Evolutionary conservation across 2,329 filamentous ascomycete genomes (phyloP).

Genomic region (Volutella citrinella): DNA sequence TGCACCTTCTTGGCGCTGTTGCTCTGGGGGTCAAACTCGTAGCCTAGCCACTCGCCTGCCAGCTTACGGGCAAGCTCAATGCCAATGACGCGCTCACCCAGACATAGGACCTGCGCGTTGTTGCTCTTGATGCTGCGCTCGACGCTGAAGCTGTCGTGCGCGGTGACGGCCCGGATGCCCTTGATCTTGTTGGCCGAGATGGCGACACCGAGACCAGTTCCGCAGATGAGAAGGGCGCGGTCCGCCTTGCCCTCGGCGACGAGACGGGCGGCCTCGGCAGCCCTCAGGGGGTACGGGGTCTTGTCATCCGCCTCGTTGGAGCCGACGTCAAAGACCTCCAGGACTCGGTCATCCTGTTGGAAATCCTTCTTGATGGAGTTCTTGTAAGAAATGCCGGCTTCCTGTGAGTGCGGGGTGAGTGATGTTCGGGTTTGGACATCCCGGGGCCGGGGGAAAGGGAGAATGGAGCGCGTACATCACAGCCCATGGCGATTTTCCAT

Average conservation of each 20-base stretch:
- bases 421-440: background rate
- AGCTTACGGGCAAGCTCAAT: constrained; percentile 74
- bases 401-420: constrained; percentile 33
- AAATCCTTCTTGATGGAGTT: constrained; percentile 73
- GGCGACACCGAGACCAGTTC: constrained; percentile 80
- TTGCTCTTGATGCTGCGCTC: constrained; percentile 79
- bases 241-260: constrained; percentile 64
- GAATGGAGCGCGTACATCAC: constrained; percentile 46
- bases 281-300: constrained; percentile 77
- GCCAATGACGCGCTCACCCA: constrained; percentile 81
- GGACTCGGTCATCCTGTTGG: constrained; percentile 63
- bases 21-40: constrained; percentile 77
- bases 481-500: constrained; percentile 53
- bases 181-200: constrained; percentile 87
- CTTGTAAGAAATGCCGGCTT: constrained; percentile 78
- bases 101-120: constrained; percentile 81
- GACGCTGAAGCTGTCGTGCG: constrained; percentile 81
- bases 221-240: constrained; percentile 78
- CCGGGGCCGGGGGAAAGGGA: background rate
- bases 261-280: constrained; percentile 65
- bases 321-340: constrained; percentile 70
- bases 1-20: too few species aligned
- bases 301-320: constrained; percentile 64
- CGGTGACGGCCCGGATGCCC: constrained; percentile 78
- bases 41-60: constrained; percentile 77